Evolutionary conservation across 2,329 filamentous ascomycete genomes (phyloP), one percentile per base, ranked within the genome.

Genomic region (Calycina herbarum): DNA sequence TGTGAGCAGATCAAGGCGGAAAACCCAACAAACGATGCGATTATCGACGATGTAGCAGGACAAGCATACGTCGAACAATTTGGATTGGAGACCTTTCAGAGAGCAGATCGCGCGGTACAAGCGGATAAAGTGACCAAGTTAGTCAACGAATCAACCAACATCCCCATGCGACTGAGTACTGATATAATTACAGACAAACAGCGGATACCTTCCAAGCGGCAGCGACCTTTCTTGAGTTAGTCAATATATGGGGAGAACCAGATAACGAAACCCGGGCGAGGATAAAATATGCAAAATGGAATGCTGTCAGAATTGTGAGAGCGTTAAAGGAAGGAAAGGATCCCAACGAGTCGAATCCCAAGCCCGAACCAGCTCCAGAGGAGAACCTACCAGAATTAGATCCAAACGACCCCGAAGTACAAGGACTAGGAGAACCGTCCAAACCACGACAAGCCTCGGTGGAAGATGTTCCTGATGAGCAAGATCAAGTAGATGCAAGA

Each of bases 271-370:
- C 89, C 24, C 83, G 88, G 48, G 86, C 93, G 63, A 98, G 97
- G 82, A 93, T 94, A 79, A 97, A 96, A 77, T 99, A 92, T 76
- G 93, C 94, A 54, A 99, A 98, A 78, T 99, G 92, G 85, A 96
- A 98, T 77, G 94, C 94, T 1, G 82, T 94, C 42, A 87, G 95
- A 65, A 99, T 99, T 74, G 83, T 91, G 17, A 97, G 92, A 78
- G 95, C 95, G 11, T 85, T 97, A 73, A 95, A 94, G 74, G 91
- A 94, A 51, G 93, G 93, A 63, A 89, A 92, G 70, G 94, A 99
- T 75, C 95, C 95, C 2, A 99, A 99, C 78, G 87, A 90, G 64
- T 91, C 92, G 7, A 98, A 98, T 74, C 94, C 94, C 0, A 86
- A 86, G 64, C 83, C 80, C 4, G 82, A 88, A 62, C 77, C 80